Evolutionary conservation across 192 early-diverging fungal species (phyloP).

Genomic region (Mortierella claussenii): DNA sequence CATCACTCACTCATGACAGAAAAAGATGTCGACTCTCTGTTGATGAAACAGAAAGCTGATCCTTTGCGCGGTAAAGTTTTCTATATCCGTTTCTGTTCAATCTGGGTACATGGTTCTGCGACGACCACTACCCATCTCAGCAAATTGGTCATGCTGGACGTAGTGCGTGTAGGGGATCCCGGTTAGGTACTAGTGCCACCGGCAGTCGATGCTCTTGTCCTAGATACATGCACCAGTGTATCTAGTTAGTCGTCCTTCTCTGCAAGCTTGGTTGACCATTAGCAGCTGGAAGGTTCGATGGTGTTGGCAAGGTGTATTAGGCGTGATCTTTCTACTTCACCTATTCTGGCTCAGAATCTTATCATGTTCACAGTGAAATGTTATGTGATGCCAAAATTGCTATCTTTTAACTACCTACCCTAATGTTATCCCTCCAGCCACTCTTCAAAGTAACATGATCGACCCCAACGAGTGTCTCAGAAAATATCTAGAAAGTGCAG

Average conservation of each 20-base stretch:
- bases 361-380: background rate
- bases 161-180: no score
- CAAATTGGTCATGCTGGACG: no score
- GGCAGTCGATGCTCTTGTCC: no score
- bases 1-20: no score
- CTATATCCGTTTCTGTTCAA: no score
- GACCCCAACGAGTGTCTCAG: background rate
- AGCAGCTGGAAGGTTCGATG: background rate
- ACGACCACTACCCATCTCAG: no score
- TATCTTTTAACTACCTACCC: background rate
- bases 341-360: background rate
- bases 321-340: constrained; percentile 7
- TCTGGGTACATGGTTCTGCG: no score
- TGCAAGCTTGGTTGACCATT: constrained; percentile 9
- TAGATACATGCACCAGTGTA: constrained; percentile 3
- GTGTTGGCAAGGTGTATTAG: constrained; percentile 6
- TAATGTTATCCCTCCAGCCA: background rate
- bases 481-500: background rate
- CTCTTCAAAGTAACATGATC: constrained; percentile 3
- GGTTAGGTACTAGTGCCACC: no score
- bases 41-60: no score
- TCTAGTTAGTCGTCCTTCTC: constrained; percentile 9
- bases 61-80: no score
- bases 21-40: no score
- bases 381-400: background rate